Conservation (phyloP, 495 filamentous ascomycete genomes). For the Penicillium psychrofluorescens region DNA sequence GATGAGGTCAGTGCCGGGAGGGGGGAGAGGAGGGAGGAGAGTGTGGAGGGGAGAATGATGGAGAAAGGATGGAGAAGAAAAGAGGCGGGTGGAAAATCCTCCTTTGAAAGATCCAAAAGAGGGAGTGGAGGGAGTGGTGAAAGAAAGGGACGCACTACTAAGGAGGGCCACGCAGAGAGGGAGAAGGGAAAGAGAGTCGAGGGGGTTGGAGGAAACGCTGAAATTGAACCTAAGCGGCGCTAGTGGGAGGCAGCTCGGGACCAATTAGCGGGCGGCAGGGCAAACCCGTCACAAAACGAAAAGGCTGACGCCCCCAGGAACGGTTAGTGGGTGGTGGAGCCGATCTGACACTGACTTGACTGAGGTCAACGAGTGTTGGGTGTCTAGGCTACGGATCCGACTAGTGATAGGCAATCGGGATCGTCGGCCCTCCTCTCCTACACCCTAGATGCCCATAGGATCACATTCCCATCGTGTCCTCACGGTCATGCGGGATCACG, state of each 20-base stretch:
- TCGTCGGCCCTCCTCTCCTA: neutral
- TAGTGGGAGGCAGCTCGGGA: constrained; percentile 32
- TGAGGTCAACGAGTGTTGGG: too few species aligned
- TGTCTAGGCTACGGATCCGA: constrained; percentile 12
- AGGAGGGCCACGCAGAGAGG: constrained; percentile 15
- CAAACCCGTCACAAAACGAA: constrained; percentile 28
- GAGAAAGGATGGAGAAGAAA: constrained; percentile 2
- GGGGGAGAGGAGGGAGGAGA: constrained; percentile 2
- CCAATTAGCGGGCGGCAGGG: constrained; percentile 17
- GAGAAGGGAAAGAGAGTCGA: constrained; percentile 33
- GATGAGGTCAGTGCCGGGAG: neutral
- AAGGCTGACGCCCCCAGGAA: constrained; percentile 26
- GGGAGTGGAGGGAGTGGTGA: constrained; percentile 3
- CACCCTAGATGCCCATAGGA: neutral
- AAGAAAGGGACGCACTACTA: constrained; percentile 6
- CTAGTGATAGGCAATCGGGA: too few species aligned
- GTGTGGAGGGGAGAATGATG: constrained; percentile 5
- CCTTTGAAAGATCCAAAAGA: neutral
- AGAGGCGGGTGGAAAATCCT: constrained; percentile 1
- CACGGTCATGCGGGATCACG: too few species aligned
- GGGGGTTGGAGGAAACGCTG: constrained; percentile 41
- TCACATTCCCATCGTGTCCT: neutral
- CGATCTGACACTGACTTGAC: constrained; percentile 20
- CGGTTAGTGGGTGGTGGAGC: constrained; percentile 30
- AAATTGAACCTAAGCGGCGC: constrained; percentile 36